Evolutionary conservation across 2,329 filamentous ascomycete genomes (phyloP), one percentile per base, ranked within the genome.

Genomic region (Tolypocladium guangdongense): DNA sequence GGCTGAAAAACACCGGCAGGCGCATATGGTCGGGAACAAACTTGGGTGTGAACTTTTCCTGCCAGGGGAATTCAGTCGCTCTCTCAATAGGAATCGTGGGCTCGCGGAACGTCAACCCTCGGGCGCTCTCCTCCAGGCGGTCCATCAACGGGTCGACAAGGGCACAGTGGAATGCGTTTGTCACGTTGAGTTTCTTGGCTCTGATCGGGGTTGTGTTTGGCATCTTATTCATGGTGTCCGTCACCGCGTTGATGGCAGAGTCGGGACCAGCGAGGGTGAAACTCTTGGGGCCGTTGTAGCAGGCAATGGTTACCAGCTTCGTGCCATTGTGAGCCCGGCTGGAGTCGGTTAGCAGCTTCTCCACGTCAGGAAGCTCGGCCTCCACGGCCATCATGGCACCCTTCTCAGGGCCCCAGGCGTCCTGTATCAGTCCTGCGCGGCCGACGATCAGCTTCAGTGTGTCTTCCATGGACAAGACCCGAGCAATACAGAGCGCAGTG

Each of bases 141-240:
- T 47, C 18, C 8, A 67, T 50, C 0, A 77, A 49, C 0, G 55
- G 49, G 0, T 77, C 72, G 0, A 73, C 69, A 0, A 78, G 61
- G 0, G 52, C 49, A 0, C 70, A 78, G 57, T 78, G 76, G 58
- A 76, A 78, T 0, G 71, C 75, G 53, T 78, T 68, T 0, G 74
- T 73, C 1, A 75, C 71, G 14, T 71, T 65, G 0, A 79, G 67
- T 4, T 59, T 58, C 58, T 74, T 76, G 27, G 39, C 20, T 18
- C 39, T 43, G 22, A 43, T 43, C 6, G 22, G 39, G 6, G 39
- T 27, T 16, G 39, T 43, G 8, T 43, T 43, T 4, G 22, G 39
- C 39, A 43, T 27, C 22, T 43, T 43, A 22, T 43, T 43, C 39
- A 43, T 43, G 12, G 39, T 18, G 7, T 27, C 39, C 2, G 14